Evolutionary conservation across 2,329 filamentous ascomycete genomes (phyloP), one percentile per base, ranked within the genome.

Genomic region (Trichothecium roseum): DNA sequence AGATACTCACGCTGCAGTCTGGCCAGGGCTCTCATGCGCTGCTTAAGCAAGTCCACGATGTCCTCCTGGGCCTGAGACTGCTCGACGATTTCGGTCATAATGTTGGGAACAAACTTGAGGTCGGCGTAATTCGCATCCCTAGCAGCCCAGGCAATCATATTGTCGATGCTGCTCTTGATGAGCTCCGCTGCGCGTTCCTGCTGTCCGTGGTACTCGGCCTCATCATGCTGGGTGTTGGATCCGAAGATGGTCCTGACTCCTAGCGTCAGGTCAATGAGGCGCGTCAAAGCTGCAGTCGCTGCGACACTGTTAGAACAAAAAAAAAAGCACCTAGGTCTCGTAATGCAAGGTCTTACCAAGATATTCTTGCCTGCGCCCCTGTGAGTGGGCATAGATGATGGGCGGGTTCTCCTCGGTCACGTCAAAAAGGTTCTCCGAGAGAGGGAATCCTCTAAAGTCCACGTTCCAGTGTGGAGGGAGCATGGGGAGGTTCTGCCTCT

Each of bases 61-160:
- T 49, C 48, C 13, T 42, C 30, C 33, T 56, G 47, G 7, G 41
- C 40, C 37, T 50, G 39, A 4, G 34, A 40, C 0, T 48, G 51
- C 32, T 64, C 52, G 28, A 65, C 44, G 4, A 58, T 42, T 33
- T 60, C 59, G 17, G 53, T 50, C 18, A 59, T 42, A 24, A 64
- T 48, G 38, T 66, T 66, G 10, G 62, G 59, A 3, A 62, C 47
- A 20, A 54, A 49, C 3, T 52, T 46, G 3, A 57, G 45, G 28
- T 54, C 42, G 6, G 43, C 41, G 41, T 59, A 64, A 17, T 50
- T 51, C 14, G 58, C 62, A 26, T 66, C 62, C 12, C 55, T 49
- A n/a, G 57, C 55, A 1, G 62, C 59, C 62, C 62, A 66, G 15
- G 41, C 48, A n/a, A 60, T 34, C 34, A 57, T 63, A 27, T 45